Conservation (phyloP, 2,329 filamentous ascomycete genomes). For the Claviceps purpurea region DNA sequence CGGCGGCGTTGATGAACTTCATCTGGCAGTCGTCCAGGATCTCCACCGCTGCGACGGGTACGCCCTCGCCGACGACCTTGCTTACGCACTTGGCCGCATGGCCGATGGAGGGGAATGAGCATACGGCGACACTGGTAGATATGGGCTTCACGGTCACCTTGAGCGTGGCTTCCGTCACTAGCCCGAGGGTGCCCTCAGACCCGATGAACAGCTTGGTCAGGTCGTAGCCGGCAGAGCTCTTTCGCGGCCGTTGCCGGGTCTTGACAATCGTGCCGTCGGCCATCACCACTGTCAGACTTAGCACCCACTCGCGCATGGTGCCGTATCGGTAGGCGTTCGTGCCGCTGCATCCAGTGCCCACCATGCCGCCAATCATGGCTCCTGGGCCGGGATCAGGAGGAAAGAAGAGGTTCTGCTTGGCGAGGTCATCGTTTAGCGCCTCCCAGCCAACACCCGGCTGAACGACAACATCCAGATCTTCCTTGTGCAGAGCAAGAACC, state of each 20-base stretch:
- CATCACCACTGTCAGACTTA: conserved; percentile 74
- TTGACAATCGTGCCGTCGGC: conserved; percentile 85
- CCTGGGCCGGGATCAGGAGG: conserved; percentile 84
- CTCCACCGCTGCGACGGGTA: conserved; percentile 84
- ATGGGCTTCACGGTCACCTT: conserved; percentile 75
- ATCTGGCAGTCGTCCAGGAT: conserved; percentile 90
- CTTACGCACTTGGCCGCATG: conserved; percentile 68
- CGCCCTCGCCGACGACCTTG: conserved; percentile 63
- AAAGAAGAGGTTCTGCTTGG: conserved; percentile 69
- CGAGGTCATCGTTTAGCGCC: conserved; percentile 63
- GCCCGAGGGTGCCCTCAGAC: conserved; percentile 78
- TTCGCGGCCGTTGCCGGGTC: conserved; percentile 75
- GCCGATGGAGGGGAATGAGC: conserved; percentile 43
- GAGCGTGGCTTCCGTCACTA: conserved; percentile 82
- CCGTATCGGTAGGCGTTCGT: conserved; percentile 89
- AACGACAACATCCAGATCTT: conserved; percentile 63
- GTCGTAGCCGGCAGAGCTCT: conserved; percentile 86
- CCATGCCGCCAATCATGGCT: conserved; percentile 84
- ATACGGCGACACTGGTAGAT: conserved; percentile 68
- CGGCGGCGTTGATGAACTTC: conserved; percentile 51
- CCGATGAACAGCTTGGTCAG: conserved; percentile 82
- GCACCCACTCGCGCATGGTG: conserved; percentile 90
- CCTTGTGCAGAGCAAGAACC: conserved; percentile 63
- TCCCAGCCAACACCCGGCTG: conserved; percentile 83
- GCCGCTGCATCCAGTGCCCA: conserved; percentile 59